phyloP scores from a whole-genome alignment of 176 grass and related monocot species.

The maize (Zea mays) region Zm-B73-REFERENCE-NAM-5.0 NC_050099.1:50893501-50894000 shows the following conservation, averaged over 20 bases:
- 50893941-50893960: constrained; percentile 12
- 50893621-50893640: not conserved
- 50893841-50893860: no score
- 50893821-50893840: constrained; percentile 5
- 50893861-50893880: no score
- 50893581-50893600: no score
- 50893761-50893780: constrained; percentile 47
- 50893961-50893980: not conserved
- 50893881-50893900: not conserved
- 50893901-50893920: constrained; percentile 25
- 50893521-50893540: no score
- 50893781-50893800: not conserved
- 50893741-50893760: constrained; percentile 58
- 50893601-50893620: no score
- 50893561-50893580: no score
- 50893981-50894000: not conserved
- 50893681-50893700: constrained; percentile 54
- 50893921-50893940: constrained; percentile 5
- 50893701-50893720: constrained; percentile 78
- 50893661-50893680: not conserved
- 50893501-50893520: no score
- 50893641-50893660: not conserved
- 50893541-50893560: no score
- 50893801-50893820: constrained; percentile 17
- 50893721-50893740: constrained; percentile 72